Base-by-base conservation (phyloP, 331 rosid genomes). In the Pyracantha coccinea region DNA sequence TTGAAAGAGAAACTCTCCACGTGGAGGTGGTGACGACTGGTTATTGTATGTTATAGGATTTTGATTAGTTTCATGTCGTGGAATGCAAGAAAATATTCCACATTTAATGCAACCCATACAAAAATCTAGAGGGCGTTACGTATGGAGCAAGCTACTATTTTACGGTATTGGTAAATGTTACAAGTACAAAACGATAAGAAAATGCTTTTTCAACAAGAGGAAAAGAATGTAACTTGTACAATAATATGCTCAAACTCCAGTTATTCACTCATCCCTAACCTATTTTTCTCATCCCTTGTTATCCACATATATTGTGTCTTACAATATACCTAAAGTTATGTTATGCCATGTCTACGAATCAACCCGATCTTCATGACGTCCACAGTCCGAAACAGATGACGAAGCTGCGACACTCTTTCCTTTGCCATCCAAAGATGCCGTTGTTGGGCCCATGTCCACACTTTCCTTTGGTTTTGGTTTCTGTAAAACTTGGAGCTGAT, bases 401-500 rank as follows among this genome's bases (percentile, higher is more conserved):
- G 69, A 32, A 45, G 84, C 71, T 44, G 69, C 71, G 10, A 77
- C 57, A 15, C 27, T 44, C 93, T 89, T 85, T 77, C 82, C 93
- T 84, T 82, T 85, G 82, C 69, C 75, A 83, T 78, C 88, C 50
- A 72, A 74, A 44, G 82, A 57, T 21, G 87, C 23, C 55, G 1
- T 16, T 59, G 79, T 23, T 57, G 84, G 68, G 4, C 69, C 50
- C 6, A 19, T 67, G 58, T 78, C 83, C 58, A 41, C 72, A 75
- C 73, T 77, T 77, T 69, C 83, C 20, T 76, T 80, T 4, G 69
- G 75, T 65, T 72, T 77, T 15, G 74, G 80, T 63, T 76, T 83
- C 84, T 81, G 87, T 66, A 93, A 81, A 75, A 66, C 85, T 78
- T 76, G 86, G 61, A 88, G 84, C 75, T 91, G 93, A 72, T 82